Conservation (phyloP, 1,284 basidiomycete genomes). For the Grifola frondosa region DNA sequence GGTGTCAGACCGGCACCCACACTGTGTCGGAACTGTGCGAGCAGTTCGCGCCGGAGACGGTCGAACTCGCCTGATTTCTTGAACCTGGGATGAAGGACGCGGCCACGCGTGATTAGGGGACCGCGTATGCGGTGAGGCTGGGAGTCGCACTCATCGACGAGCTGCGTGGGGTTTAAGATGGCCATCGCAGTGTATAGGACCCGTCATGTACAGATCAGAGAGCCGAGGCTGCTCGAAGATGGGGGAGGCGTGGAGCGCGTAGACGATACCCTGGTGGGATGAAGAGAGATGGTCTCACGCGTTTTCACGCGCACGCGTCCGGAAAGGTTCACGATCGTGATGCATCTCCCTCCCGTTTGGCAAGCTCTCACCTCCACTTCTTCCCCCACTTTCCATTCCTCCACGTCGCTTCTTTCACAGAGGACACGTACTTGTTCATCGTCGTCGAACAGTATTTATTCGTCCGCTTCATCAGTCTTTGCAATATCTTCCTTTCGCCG, state of each 20-base stretch:
- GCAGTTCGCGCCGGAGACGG: constrained; percentile 62
- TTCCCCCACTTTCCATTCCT: constrained; percentile 2
- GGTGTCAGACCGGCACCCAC: constrained; percentile 40
- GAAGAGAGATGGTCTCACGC: constrained; percentile 20
- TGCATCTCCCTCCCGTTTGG: constrained; percentile 8
- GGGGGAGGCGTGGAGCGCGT: background rate
- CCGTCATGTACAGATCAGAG: constrained; percentile 13
- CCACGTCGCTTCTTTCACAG: constrained; percentile 13
- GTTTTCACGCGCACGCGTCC: constrained; percentile 10
- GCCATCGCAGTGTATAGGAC: constrained; percentile 27
- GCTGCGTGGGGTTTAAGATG: constrained; percentile 53
- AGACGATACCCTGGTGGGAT: constrained; percentile 1
- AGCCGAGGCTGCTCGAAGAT: constrained; percentile 2
- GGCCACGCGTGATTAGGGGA: too few relatives aligned
- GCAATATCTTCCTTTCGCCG: too few relatives aligned
- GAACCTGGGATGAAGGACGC: constrained; percentile 47
- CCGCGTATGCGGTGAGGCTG: background rate
- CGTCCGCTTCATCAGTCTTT: too few relatives aligned
- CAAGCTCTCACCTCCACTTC: constrained; percentile 11
- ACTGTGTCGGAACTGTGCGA: constrained; percentile 61
- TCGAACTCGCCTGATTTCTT: constrained; percentile 81
- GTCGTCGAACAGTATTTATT: too few relatives aligned
- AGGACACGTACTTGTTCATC: constrained; percentile 14
- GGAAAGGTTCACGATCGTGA: constrained; percentile 16
- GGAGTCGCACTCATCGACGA: constrained; percentile 56